Percentiles rank a stretch among this genome's conserved stretches.
phyloP scores from a whole-genome alignment of 1,284 basidiomycete genomes.

The Pseudozyma pruni region DNA sequence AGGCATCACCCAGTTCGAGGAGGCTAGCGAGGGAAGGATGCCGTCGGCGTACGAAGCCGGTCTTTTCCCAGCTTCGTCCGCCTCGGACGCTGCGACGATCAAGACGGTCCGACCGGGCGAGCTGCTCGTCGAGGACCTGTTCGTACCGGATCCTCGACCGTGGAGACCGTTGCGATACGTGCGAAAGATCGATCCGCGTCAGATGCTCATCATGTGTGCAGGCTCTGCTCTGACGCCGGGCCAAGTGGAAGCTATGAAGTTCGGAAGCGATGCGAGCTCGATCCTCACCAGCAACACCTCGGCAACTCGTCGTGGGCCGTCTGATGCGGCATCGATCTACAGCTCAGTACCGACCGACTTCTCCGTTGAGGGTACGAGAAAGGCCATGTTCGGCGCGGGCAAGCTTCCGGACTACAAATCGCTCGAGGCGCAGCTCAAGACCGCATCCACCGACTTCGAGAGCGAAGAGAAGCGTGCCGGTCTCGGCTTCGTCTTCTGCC shows the following conservation, averaged over 20 bases:
- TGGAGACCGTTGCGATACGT: slow-evolving; percentile 63
- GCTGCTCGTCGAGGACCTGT: slow-evolving; percentile 49
- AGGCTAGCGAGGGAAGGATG: slow-evolving; percentile 45
- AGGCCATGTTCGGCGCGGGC: slow-evolving; percentile 39
- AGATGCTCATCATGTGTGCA: slow-evolving; percentile 61
- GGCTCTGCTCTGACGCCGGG: slow-evolving; percentile 48
- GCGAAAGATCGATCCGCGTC: slow-evolving; percentile 62
- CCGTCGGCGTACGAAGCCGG: slow-evolving; percentile 42
- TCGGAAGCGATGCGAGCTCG: slow-evolving; percentile 30
- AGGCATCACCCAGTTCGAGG: slow-evolving; percentile 52
- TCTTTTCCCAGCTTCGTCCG: slow-evolving; percentile 15
- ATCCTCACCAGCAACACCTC: slow-evolving; percentile 17
- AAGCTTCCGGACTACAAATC: slow-evolving; percentile 50
- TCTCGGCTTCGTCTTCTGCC: slow-evolving; percentile 52
- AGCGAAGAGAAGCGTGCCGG: slow-evolving; percentile 45
- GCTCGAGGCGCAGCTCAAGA: slow-evolving; percentile 34
- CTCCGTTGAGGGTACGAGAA: slow-evolving; percentile 28
- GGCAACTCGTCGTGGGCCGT: neutral
- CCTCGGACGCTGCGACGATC: slow-evolving; percentile 29
- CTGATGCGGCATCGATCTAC: slow-evolving; percentile 26
- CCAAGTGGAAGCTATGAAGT: slow-evolving; percentile 40
- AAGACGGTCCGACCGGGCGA: slow-evolving; percentile 19
- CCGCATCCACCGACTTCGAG: neutral
- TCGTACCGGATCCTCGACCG: slow-evolving; percentile 60
- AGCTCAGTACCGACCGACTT: slow-evolving; percentile 36